Conservation (phyloP, 306 rosid species). For the Lotus japonicus region DNA sequence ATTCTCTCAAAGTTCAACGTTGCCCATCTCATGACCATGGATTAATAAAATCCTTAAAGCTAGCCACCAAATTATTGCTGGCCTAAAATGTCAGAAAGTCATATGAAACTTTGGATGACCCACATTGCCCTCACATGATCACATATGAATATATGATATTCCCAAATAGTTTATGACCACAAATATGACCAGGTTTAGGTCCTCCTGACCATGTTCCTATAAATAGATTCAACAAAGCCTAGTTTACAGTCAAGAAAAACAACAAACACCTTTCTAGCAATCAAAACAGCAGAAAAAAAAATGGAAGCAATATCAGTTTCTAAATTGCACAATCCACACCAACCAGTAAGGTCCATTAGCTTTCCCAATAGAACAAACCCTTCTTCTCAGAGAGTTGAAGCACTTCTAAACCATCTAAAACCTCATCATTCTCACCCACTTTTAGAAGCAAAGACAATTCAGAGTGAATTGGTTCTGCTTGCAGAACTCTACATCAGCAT, state of each 20-base stretch:
- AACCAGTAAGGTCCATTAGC: conserved; percentile 70
- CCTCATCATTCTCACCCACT: not conserved
- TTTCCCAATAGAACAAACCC: conserved; percentile 65
- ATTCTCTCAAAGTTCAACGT: not conserved
- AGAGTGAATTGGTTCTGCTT: conserved; percentile 41
- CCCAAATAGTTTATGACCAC: conserved; percentile 8
- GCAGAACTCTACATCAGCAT: conserved; percentile 50
- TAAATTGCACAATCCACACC: conserved; percentile 22
- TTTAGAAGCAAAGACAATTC: conserved; percentile 38
- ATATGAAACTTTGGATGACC: conserved; percentile 26
- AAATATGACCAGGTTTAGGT: conserved; percentile 9
- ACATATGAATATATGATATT: conserved; percentile 10
- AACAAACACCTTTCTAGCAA: not conserved
- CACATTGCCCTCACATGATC: conserved; percentile 44
- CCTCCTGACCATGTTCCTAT: conserved; percentile 21
- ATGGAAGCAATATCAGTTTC: conserved; percentile 27
- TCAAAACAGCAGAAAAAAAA: not conserved
- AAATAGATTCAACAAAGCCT: conserved; percentile 25
- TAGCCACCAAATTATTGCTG: conserved; percentile 17
- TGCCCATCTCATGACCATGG: conserved; percentile 23
- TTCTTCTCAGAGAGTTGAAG: conserved; percentile 39
- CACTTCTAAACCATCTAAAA: conserved; percentile 41
- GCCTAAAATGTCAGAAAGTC: conserved; percentile 28
- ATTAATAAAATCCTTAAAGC: conserved; percentile 20
- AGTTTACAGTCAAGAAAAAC: conserved; percentile 17